Evolutionary conservation across 192 early-diverging fungal genomes (phyloP).

Genomic region (Phycomyces nitens): DNA sequence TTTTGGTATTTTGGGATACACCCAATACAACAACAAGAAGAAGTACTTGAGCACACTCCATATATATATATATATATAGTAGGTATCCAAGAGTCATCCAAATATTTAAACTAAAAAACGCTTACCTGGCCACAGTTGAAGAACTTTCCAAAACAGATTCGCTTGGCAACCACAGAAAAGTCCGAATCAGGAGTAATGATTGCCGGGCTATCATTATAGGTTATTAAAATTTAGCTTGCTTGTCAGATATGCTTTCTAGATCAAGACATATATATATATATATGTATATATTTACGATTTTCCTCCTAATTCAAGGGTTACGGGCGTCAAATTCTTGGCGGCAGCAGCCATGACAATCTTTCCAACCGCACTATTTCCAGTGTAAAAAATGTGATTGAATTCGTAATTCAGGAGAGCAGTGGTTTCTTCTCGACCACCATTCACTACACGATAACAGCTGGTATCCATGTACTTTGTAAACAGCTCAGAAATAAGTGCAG

Average conservation of each 20-base stretch:
- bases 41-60: too few species aligned
- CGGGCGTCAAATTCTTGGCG: conserved; percentile 80
- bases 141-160: conserved; percentile 79
- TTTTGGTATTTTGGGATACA: too few species aligned
- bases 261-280: too few species aligned
- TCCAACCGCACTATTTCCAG: conserved; percentile 78
- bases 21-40: too few species aligned
- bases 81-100: too few species aligned
- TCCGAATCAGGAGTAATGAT: conserved; percentile 68
- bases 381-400: conserved; percentile 94
- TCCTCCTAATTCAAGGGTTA: conserved; percentile 92
- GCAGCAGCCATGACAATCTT: conserved; percentile 82
- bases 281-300: conserved; percentile 52
- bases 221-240: too few species aligned
- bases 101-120: too few species aligned
- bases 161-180: conserved; percentile 58
- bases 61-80: too few species aligned
- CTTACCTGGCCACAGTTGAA: conserved; percentile 86
- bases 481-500: conserved; percentile 59
- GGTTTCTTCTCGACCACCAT: conserved; percentile 75
- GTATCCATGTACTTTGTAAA: conserved; percentile 78
- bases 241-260: too few species aligned
- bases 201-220: conserved; percentile 52
- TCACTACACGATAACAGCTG: conserved; percentile 63
- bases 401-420: conserved; percentile 67